A percentile compares a stretch with the other conserved stretches of the same genome.
These are phyloP conservation scores for Pyracantha coccinea DNA, from an alignment of 331 rosid species.

Conservation along the genomic window DNA sequence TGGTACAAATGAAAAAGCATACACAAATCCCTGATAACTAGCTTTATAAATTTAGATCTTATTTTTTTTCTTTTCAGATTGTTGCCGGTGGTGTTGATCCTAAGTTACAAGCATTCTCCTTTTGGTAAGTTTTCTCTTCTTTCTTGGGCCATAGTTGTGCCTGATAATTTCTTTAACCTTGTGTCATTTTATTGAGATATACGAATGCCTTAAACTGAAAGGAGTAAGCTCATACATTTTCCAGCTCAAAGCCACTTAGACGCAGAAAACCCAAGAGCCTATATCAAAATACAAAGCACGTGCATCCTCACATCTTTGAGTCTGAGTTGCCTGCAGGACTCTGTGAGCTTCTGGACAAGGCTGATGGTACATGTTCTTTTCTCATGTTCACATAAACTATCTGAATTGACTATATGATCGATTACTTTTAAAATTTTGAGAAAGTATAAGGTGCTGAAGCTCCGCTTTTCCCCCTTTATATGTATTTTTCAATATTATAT, in stretches of 20 bases:
- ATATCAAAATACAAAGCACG: slow-evolving; percentile 27
- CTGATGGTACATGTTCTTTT: slow-evolving; percentile 47
- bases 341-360: slow-evolving; percentile 36
- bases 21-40: not conserved
- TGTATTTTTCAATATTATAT: not conserved
- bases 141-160: not conserved
- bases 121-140: slow-evolving; percentile 27
- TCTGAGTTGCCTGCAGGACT: slow-evolving; percentile 28
- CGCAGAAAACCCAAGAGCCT: slow-evolving; percentile 29
- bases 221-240: slow-evolving; percentile 18
- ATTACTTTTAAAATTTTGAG: not conserved
- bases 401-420: not conserved
- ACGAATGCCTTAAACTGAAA: slow-evolving; percentile 19
- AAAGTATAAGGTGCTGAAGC: not conserved
- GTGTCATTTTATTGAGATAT: not conserved
- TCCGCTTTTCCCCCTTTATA: not conserved
- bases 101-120: slow-evolving; percentile 36
- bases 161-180: slow-evolving; percentile 3
- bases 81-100: slow-evolving; percentile 54
- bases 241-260: slow-evolving; percentile 49
- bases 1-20: not conserved
- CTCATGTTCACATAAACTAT: not conserved
- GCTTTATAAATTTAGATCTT: not conserved
- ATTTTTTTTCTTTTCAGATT: slow-evolving; percentile 31
- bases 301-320: slow-evolving; percentile 26